These are phyloP conservation scores for Cladobotryum mycophilum DNA, from an alignment of 2,329 filamentous ascomycete genomes.

Conservation along the genomic window DNA sequence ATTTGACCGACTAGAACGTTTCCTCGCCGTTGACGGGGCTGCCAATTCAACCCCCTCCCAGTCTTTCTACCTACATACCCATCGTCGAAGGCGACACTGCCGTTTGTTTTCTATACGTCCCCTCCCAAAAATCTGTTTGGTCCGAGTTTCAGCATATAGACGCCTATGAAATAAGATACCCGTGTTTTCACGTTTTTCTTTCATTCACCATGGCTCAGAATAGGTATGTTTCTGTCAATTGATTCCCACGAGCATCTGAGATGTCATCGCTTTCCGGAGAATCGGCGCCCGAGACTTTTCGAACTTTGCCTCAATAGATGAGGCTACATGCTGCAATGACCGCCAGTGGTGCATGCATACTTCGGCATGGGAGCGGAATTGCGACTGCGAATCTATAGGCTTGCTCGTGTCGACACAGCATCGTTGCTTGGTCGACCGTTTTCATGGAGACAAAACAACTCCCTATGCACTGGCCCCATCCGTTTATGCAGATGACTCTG, in stretches of 20 bases:
- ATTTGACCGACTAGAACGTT: not conserved
- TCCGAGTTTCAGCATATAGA: not conserved
- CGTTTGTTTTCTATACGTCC: not conserved
- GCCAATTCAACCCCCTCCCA: not conserved
- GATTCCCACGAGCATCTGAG: too few species aligned
- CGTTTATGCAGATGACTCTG: not conserved
- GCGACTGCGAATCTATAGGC: too few species aligned
- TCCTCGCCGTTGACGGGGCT: not conserved
- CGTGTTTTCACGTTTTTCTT: conserved; percentile 5
- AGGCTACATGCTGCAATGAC: too few species aligned
- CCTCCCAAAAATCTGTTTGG: not conserved
- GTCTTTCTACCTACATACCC: too few species aligned
- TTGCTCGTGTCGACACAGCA: too few species aligned
- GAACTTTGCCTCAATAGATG: too few species aligned
- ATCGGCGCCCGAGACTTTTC: too few species aligned
- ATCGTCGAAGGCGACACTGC: not conserved
- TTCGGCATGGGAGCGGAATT: too few species aligned
- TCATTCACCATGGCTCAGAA: conserved; percentile 29
- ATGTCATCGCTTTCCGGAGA: too few species aligned
- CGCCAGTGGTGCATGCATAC: too few species aligned
- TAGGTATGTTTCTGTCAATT: conserved; percentile 16
- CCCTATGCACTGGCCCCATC: not conserved
- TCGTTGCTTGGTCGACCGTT: too few species aligned
- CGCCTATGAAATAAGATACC: conserved; percentile 9
- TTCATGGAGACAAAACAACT: not conserved